A percentile compares a stretch with the other conserved stretches of the same genome.
Evolutionary conservation across 495 filamentous ascomycete genomes (phyloP).

Genomic region (Penicillium lividum): DNA sequence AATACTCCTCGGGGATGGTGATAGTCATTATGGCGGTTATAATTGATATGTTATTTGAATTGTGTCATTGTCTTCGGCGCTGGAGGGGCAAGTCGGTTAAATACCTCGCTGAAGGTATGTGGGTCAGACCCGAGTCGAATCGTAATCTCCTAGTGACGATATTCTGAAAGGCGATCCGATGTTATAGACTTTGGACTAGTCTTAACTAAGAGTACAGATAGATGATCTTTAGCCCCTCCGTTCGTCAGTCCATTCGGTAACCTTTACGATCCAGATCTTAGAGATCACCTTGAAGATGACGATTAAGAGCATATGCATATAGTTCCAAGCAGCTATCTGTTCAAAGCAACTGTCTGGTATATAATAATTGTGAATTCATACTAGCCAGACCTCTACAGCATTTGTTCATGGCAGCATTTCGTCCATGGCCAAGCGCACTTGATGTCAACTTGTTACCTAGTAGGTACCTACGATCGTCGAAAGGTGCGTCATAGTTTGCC

Average conservation of each 20-base stretch:
- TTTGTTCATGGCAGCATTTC: too few relatives aligned
- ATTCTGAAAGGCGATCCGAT: neutral
- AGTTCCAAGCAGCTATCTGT: too few relatives aligned
- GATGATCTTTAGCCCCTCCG: neutral
- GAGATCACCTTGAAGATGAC: neutral
- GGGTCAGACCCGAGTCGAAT: neutral
- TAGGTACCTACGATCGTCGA: neutral
- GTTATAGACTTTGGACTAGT: neutral
- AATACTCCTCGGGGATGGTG: constrained; percentile 13
- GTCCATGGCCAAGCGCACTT: neutral
- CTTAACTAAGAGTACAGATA: neutral
- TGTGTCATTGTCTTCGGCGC: neutral
- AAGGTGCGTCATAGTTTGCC: neutral
- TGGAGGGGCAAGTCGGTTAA: neutral
- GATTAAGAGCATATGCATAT: neutral
- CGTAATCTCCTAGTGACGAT: neutral
- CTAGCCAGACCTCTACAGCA: neutral
- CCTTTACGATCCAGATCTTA: neutral
- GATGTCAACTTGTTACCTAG: neutral
- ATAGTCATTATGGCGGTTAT: constrained; percentile 2
- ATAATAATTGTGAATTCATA: too few relatives aligned
- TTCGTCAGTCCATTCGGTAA: neutral
- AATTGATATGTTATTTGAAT: neutral
- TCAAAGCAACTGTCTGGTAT: too few relatives aligned
- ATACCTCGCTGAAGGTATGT: neutral